Evolutionary conservation across 108 stramenopile genomes (phyloP).

Genomic region (Stephanodiscus minutulus): DNA sequence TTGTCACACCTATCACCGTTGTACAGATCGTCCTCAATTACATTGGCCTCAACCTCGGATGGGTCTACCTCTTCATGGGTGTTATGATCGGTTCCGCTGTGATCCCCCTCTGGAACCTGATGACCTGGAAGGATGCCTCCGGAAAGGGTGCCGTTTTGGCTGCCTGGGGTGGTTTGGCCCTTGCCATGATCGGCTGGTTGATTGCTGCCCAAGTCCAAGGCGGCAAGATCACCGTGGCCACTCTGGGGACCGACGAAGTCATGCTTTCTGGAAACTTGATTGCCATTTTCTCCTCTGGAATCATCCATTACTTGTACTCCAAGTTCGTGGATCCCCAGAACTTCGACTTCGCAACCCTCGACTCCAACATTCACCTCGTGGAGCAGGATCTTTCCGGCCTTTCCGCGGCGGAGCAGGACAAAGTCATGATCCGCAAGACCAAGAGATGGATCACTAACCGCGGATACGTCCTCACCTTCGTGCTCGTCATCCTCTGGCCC

Average conservation of each 20-base stretch:
- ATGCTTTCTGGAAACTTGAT: conserved; percentile 92
- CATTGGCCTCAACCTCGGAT: conserved; percentile 83
- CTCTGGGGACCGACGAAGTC: conserved; percentile 84
- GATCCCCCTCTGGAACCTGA: conserved; percentile 86
- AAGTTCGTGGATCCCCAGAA: conserved; percentile 81
- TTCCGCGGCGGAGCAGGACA: conserved; percentile 58
- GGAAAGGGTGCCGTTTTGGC: conserved; percentile 87
- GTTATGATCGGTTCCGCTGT: conserved; percentile 92
- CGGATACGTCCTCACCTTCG: conserved; percentile 78
- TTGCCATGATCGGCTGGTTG: conserved; percentile 82
- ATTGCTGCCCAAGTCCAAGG: conserved; percentile 61
- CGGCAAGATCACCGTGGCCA: conserved; percentile 61
- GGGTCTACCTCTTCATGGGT: conserved; percentile 96
- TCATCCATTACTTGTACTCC: conserved; percentile 76
- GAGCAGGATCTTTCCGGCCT: conserved; percentile 79
- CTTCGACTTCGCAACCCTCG: conserved; percentile 73
- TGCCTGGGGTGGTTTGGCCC: conserved; percentile 76
- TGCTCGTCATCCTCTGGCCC: conserved; percentile 90
- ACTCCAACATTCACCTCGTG: conserved; percentile 67
- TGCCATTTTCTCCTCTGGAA: conserved; percentile 75
- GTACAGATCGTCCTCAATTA: conserved; percentile 40
- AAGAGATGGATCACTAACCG: conserved; percentile 83
- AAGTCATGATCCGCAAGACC: conserved; percentile 54
- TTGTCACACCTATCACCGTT: not conserved
- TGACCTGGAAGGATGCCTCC: conserved; percentile 84